Conservation (phyloP, 1,284 basidiomycete species). For the Cutaneotrichosporon spelunceum region DNA sequence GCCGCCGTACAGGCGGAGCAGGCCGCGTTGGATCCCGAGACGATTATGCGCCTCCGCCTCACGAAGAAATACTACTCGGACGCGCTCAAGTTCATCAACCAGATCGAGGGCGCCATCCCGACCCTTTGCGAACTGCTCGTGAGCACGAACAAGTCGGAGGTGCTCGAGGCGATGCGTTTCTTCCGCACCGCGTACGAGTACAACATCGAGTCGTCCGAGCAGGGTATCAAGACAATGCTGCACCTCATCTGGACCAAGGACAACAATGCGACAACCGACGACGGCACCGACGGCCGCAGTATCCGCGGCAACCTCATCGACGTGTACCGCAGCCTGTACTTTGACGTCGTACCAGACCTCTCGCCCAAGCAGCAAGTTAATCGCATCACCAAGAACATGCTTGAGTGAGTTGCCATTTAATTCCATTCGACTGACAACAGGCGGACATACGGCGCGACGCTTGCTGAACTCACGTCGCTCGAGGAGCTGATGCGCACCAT, state of each 20-base stretch:
- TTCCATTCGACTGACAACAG: slow-evolving; percentile 51
- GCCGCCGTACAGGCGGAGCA: slow-evolving; percentile 63
- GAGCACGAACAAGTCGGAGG: slow-evolving; percentile 88
- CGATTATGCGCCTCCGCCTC: slow-evolving; percentile 69
- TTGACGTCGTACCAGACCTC: slow-evolving; percentile 66
- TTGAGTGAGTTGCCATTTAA: slow-evolving; percentile 64
- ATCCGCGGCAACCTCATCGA: slow-evolving; percentile 83
- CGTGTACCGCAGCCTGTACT: slow-evolving; percentile 84
- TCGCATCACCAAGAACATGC: slow-evolving; percentile 97
- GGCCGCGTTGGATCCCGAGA: slow-evolving; percentile 60
- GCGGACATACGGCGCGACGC: slow-evolving; percentile 80
- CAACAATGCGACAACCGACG: slow-evolving; percentile 68
- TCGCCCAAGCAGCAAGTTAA: slow-evolving; percentile 81
- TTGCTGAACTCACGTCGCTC: slow-evolving; percentile 92
- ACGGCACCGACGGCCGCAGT: slow-evolving; percentile 80
- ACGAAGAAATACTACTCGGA: slow-evolving; percentile 85
- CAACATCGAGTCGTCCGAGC: slow-evolving; percentile 71
- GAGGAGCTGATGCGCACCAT: slow-evolving; percentile 95
- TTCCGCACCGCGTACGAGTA: slow-evolving; percentile 84
- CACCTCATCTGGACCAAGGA: slow-evolving; percentile 98
- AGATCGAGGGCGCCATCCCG: slow-evolving; percentile 74
- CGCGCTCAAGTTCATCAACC: slow-evolving; percentile 78
- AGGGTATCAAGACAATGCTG: slow-evolving; percentile 86
- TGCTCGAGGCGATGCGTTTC: slow-evolving; percentile 92
- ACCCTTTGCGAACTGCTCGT: slow-evolving; percentile 75